Evolutionary conservation across 2,329 filamentous ascomycete species (phyloP).

Genomic region (Fusarium tuaranense): DNA sequence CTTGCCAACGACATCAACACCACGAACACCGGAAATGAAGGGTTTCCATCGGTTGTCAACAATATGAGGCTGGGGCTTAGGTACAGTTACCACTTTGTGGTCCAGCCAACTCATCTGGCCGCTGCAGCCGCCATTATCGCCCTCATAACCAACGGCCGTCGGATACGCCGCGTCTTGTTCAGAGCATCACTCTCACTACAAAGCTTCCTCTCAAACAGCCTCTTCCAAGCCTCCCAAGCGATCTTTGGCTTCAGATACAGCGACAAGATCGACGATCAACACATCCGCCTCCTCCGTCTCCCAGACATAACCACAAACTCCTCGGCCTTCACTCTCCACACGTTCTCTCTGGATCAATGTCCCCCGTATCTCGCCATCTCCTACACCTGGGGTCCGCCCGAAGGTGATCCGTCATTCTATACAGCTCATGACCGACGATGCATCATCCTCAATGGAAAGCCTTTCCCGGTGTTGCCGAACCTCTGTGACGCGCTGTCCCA

Average conservation of each 20-base stretch:
- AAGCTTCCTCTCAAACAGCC: background rate
- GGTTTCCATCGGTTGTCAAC: background rate
- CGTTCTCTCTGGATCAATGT: slow-evolving; percentile 23
- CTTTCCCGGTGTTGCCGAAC: slow-evolving; percentile 32
- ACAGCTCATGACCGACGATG: background rate
- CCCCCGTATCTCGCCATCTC: slow-evolving; percentile 41
- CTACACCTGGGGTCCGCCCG: slow-evolving; percentile 40
- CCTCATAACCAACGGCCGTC: background rate
- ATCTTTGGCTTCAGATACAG: slow-evolving; percentile 16
- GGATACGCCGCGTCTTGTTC: background rate
- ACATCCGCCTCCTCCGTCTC: slow-evolving; percentile 34
- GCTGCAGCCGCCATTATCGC: slow-evolving; percentile 1
- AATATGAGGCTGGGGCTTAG: slow-evolving; percentile 9
- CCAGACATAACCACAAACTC: slow-evolving; percentile 8
- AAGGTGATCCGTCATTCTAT: background rate
- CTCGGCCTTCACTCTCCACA: slow-evolving; percentile 27
- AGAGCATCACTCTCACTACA: background rate
- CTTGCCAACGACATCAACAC: background rate
- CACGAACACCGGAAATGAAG: background rate
- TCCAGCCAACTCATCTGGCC: background rate
- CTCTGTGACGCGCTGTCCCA: slow-evolving; percentile 26
- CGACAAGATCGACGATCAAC: slow-evolving; percentile 17
- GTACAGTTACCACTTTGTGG: background rate
- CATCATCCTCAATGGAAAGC: slow-evolving; percentile 24
- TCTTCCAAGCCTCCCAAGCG: background rate